Conservation (phyloP, 345 rosid genomes). For the Salix viminalis region DNA sequence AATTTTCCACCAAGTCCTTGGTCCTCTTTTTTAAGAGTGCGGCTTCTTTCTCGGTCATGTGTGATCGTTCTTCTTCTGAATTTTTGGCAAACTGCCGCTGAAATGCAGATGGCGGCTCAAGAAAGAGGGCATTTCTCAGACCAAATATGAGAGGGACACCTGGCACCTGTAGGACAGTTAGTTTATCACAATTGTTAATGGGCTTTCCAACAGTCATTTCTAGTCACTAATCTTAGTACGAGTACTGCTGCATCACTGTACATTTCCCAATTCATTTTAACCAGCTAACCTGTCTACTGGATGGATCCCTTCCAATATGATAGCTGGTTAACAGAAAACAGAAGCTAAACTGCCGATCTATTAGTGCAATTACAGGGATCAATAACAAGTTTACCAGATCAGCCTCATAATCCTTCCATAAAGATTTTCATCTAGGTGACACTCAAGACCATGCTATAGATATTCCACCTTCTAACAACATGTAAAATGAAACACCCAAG, state of each 20-base stretch:
- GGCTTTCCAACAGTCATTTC: not conserved
- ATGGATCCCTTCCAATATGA: not conserved
- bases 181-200: not conserved
- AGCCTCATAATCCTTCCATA: not conserved
- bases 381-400: not conserved
- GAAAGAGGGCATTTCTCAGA: constrained; percentile 64
- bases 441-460: not conserved
- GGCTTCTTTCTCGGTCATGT: constrained; percentile 46
- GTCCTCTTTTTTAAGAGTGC: constrained; percentile 42
- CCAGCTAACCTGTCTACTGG: not conserved
- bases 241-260: not conserved
- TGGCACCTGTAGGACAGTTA: constrained; percentile 48
- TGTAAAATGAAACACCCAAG: not conserved
- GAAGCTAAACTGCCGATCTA: too few species aligned
- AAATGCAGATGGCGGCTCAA: constrained; percentile 70
- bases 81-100: constrained; percentile 56
- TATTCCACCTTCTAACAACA: not conserved
- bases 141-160: constrained; percentile 77
- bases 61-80: constrained; percentile 57
- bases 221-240: not conserved
- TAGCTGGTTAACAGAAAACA: not conserved
- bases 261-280: not conserved
- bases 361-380: not conserved
- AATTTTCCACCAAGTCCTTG: constrained; percentile 27
- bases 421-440: not conserved